A percentile compares a stretch with the other conserved stretches of the same genome.
These are phyloP conservation scores for Talaromyces sp. DNA, from an alignment of 2,329 filamentous ascomycete species.

Conservation along the genomic window DNA sequence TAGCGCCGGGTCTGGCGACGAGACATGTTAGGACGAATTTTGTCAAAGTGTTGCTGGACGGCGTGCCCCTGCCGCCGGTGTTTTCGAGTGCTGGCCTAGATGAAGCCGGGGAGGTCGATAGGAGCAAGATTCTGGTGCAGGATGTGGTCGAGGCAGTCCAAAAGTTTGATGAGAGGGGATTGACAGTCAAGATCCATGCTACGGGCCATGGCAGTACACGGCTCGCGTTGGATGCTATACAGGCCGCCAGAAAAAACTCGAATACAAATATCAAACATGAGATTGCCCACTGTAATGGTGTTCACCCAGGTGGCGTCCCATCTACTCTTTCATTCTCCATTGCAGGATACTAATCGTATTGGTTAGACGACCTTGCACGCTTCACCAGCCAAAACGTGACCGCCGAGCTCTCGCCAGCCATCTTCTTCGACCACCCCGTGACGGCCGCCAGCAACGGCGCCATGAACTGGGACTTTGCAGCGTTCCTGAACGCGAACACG, in stretches of 20 bases:
- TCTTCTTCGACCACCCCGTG: conserved; percentile 7
- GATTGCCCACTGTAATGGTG: conserved; percentile 22
- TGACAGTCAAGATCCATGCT: conserved; percentile 30
- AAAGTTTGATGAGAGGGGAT: conserved; percentile 24
- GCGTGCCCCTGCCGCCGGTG: conserved; percentile 25
- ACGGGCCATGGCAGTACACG: conserved; percentile 25
- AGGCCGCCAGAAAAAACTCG: conserved; percentile 16
- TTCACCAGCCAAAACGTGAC: conserved; percentile 25
- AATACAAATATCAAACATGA: conserved; percentile 25
- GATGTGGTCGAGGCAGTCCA: conserved; percentile 19
- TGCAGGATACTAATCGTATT: neutral
- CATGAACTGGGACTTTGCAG: conserved; percentile 5
- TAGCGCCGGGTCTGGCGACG: conserved; percentile 19
- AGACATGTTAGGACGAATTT: conserved; percentile 26
- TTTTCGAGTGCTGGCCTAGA: conserved; percentile 23
- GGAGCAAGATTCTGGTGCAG: conserved; percentile 14
- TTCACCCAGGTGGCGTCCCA: conserved; percentile 19
- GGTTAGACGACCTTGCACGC: conserved; percentile 22
- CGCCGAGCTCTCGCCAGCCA: conserved; percentile 20
- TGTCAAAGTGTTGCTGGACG: conserved; percentile 31
- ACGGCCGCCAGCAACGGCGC: conserved; percentile 2
- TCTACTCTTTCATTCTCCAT: neutral
- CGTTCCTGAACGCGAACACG: neutral
- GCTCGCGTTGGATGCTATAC: conserved; percentile 25
- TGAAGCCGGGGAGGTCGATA: conserved; percentile 19